Percentiles rank a stretch among this genome's conserved stretches.
These are phyloP conservation scores for Trichophyton simii DNA, from an alignment of 2,329 filamentous ascomycete species.

Conservation along the genomic window DNA sequence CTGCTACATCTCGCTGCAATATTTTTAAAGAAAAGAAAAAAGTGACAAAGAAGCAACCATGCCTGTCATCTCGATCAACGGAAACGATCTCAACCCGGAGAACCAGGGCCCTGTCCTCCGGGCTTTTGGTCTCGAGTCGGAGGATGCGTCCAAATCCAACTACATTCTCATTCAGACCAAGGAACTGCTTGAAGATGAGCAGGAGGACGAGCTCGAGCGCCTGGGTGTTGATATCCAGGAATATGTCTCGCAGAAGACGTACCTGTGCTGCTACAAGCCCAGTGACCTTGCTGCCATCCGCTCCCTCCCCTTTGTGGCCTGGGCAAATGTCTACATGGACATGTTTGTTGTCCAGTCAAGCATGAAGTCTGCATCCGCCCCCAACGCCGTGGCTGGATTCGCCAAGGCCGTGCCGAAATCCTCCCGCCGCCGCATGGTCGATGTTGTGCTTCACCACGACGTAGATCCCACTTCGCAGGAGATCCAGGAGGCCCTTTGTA, in stretches of 20 bases:
- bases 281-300: slow-evolving; percentile 6
- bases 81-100: slow-evolving; percentile 10
- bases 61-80: slow-evolving; percentile 11
- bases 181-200: slow-evolving; percentile 6
- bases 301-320: slow-evolving; percentile 9
- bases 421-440: slow-evolving; percentile 6
- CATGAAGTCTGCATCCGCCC: slow-evolving; percentile 6
- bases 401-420: slow-evolving; percentile 5
- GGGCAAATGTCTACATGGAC: slow-evolving; percentile 10
- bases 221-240: slow-evolving; percentile 10
- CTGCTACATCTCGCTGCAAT: neutral
- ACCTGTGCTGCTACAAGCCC: slow-evolving; percentile 10
- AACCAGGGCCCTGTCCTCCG: slow-evolving; percentile 6
- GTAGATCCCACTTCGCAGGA: slow-evolving; percentile 8
- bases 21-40: no score
- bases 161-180: slow-evolving; percentile 10
- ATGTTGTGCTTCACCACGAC: slow-evolving; percentile 12
- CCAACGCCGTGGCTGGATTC: slow-evolving; percentile 7
- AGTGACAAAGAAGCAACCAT: slow-evolving; percentile 1
- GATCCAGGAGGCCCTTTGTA: slow-evolving; percentile 7
- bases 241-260: slow-evolving; percentile 10
- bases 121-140: slow-evolving; percentile 9
- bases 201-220: slow-evolving; percentile 8
- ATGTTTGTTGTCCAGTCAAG: slow-evolving; percentile 8
- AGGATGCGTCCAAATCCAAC: slow-evolving; percentile 11